These are phyloP conservation scores for Epichloe aotearoae DNA, from an alignment of 2,329 filamentous ascomycete species.

Conservation along the genomic window DNA sequence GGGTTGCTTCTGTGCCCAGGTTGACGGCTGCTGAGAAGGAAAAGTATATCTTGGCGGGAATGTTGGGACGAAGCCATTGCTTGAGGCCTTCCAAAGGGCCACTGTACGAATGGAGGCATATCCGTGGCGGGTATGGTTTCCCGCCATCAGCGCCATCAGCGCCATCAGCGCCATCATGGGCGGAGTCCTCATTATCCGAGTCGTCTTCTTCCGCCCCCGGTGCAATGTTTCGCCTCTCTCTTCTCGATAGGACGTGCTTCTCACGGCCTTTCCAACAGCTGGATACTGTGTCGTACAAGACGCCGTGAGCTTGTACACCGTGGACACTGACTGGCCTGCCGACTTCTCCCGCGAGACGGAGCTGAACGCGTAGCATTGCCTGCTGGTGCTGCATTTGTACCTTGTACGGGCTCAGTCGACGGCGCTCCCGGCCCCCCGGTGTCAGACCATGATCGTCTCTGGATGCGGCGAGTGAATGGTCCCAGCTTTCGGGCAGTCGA, in stretches of 20 bases:
- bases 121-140: constrained; percentile 67
- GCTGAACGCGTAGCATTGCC: constrained; percentile 50
- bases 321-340: constrained; percentile 54
- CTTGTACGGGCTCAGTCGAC: constrained; percentile 51
- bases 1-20: constrained; percentile 38
- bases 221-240: constrained; percentile 39
- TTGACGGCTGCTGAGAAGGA: constrained; percentile 84
- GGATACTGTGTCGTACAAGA: constrained; percentile 51
- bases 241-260: constrained; percentile 43
- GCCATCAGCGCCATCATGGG: constrained; percentile 7
- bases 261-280: constrained; percentile 61
- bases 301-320: constrained; percentile 63
- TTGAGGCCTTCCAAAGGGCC: constrained; percentile 61
- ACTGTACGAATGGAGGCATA: constrained; percentile 91
- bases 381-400: constrained; percentile 59
- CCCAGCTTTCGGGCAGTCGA: constrained; percentile 52
- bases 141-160: not conserved
- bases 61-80: constrained; percentile 60
- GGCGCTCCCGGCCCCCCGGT: constrained; percentile 59
- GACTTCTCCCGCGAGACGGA: constrained; percentile 57
- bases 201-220: constrained; percentile 29
- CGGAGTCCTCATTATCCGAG: constrained; percentile 23
- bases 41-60: constrained; percentile 70
- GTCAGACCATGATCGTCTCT: constrained; percentile 33
- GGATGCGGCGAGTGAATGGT: constrained; percentile 18